These are phyloP conservation scores for Alternaria triticina DNA, from an alignment of 2,329 filamentous ascomycete genomes.

Conservation along the genomic window DNA sequence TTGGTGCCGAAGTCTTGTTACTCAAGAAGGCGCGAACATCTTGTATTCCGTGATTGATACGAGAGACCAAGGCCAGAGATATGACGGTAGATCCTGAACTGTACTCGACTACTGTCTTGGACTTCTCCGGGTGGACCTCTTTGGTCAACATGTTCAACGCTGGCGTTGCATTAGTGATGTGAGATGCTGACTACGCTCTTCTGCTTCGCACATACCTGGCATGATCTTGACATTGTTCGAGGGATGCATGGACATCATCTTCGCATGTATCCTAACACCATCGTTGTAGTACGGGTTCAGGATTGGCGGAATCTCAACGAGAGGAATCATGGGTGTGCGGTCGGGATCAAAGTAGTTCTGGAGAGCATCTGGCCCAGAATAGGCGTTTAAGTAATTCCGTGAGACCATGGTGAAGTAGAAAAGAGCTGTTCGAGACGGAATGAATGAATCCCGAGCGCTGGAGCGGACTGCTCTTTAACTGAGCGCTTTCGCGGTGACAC, in stretches of 20 bases:
- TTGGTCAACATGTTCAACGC: slow-evolving; percentile 29
- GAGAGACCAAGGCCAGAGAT: slow-evolving; percentile 26
- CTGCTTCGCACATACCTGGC: slow-evolving; percentile 54
- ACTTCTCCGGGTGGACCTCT: slow-evolving; percentile 16
- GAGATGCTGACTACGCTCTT: background rate
- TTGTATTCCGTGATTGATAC: slow-evolving; percentile 25
- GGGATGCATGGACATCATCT: slow-evolving; percentile 70
- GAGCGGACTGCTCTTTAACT: background rate
- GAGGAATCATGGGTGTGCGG: slow-evolving; percentile 62
- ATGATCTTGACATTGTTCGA: slow-evolving; percentile 70
- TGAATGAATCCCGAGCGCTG: background rate
- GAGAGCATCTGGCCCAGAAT: slow-evolving; percentile 63
- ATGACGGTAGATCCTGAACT: slow-evolving; percentile 31
- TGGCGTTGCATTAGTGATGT: background rate
- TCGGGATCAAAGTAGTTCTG: slow-evolving; percentile 67
- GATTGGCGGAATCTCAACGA: slow-evolving; percentile 65
- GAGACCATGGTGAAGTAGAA: slow-evolving; percentile 9
- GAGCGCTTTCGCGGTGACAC: background rate
- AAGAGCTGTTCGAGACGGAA: background rate
- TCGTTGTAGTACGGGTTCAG: slow-evolving; percentile 65
- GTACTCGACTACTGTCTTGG: slow-evolving; percentile 28
- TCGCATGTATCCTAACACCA: slow-evolving; percentile 68
- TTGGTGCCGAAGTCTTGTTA: slow-evolving; percentile 27
- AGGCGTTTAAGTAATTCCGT: slow-evolving; percentile 56
- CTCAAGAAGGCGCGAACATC: slow-evolving; percentile 26